Base-by-base conservation (phyloP, 345 rosid genomes). In the Clarkia xantiana region DNA sequence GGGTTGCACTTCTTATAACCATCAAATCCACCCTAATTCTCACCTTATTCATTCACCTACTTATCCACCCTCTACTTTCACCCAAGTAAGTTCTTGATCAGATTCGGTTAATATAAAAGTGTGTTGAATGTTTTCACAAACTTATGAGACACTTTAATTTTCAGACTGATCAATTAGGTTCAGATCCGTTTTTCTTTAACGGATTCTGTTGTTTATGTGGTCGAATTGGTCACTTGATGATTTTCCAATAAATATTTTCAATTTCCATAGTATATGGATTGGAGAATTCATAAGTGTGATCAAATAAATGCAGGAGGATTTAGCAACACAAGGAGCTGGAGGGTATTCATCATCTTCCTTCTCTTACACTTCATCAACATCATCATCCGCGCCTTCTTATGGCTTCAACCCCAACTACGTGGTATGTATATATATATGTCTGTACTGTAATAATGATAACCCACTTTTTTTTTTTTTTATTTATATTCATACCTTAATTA, bases 271-370 rank as follows among this genome's bases (percentile, higher is more conserved):
- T 10, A 9, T 22, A 10, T 10, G 20, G 15, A 22, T 39, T 56
- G 16, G 46, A 42, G 56, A 55, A 36, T 19, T 38, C 52, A 12
- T 18, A 47, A 42, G 58, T 38, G 47, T 11, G 52, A 38, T 23
- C 47, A 49, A 53, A 17, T 46, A 44, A 58, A 51, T 70, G 76
- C 84, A 90, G 97, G 91, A 85, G 52, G 95, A 85, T 53, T 54
- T 65, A 56, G 72, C 76, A 70, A 64, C 69, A 56, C 94, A 82
- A 62, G 53, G 76, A n/a, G n/a, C n/a, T n/a, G n/a, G n/a, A 45
- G 72, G 66, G 54, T 79, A 72, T 77, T 60, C 82, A 61, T 65
- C 85, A 3, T 70, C 94, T 45, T 72, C 91, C 16, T 77, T 68
- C 54, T 70, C 87, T 13, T 71, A 70, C 67, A 60, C 76, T 51